These are phyloP conservation scores for Ceraceosorus bombacis DNA, from an alignment of 1,284 basidiomycete genomes.

Conservation along the genomic window DNA sequence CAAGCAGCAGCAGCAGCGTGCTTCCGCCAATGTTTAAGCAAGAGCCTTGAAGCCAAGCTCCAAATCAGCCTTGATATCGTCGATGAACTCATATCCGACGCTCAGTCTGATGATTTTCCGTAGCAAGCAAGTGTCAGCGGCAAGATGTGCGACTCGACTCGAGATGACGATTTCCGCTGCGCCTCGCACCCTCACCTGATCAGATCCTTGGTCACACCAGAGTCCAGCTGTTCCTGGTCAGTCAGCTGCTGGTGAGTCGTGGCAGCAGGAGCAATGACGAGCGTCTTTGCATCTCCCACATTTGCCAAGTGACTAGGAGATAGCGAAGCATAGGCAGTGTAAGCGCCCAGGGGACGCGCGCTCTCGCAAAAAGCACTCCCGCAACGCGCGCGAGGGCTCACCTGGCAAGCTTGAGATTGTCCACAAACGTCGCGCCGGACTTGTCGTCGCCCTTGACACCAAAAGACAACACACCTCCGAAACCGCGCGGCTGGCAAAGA, in stretches of 20 bases:
- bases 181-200: too few species aligned
- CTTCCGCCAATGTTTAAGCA: not conserved
- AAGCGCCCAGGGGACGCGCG: conserved; percentile 15
- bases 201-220: conserved; percentile 72
- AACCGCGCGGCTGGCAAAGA: conserved; percentile 44
- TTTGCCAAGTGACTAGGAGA: conserved; percentile 37
- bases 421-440: conserved; percentile 63
- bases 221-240: conserved; percentile 60
- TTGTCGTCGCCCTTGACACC: conserved; percentile 65
- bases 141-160: too few species aligned
- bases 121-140: too few species aligned
- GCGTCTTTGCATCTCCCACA: conserved; percentile 44
- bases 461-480: conserved; percentile 73
- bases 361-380: conserved; percentile 5
- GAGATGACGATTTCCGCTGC: too few species aligned
- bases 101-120: conserved; percentile 53
- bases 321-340: not conserved
- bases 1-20: too few species aligned
- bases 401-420: conserved; percentile 65
- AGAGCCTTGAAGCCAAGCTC: conserved; percentile 55
- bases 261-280: conserved; percentile 61
- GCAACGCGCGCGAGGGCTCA: conserved; percentile 69
- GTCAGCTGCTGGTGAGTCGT: conserved; percentile 77
- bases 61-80: conserved; percentile 66
- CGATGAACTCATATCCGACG: conserved; percentile 76